Conservation (phyloP, 768 basidiomycete genomes). For the Rickenella mellea region DNA sequence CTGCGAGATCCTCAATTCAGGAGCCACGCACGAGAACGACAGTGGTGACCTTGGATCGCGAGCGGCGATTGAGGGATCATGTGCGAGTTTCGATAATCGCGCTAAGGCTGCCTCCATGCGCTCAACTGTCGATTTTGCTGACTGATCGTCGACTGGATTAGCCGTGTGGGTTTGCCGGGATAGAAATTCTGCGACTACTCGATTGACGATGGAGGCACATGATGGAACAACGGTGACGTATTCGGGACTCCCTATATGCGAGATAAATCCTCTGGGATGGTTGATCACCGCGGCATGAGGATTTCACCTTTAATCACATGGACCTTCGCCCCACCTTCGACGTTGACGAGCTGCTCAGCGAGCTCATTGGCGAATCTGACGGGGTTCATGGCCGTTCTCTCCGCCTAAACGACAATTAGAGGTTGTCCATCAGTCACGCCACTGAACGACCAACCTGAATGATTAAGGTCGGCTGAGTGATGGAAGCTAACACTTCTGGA, state of each 20-base stretch:
- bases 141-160: no score
- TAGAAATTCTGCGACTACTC: constrained; percentile 55
- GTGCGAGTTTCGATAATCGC: constrained; percentile 41
- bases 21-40: constrained; percentile 57
- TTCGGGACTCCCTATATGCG: constrained; percentile 38
- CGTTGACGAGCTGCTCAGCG: constrained; percentile 37
- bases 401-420: constrained; percentile 36
- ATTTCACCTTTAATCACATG: constrained; percentile 53
- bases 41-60: constrained; percentile 52
- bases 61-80: constrained; percentile 32
- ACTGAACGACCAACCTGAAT: constrained; percentile 42
- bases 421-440: neutral
- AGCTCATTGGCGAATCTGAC: constrained; percentile 48
- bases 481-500: constrained; percentile 34
- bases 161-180: constrained; percentile 30
- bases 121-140: constrained; percentile 34
- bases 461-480: constrained; percentile 57
- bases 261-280: neutral
- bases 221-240: constrained; percentile 47
- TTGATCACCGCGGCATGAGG: neutral
- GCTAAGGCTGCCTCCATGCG: constrained; percentile 48
- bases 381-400: constrained; percentile 44
- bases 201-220: constrained; percentile 52
- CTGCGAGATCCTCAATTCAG: constrained; percentile 43
- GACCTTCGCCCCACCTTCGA: constrained; percentile 37